phyloP scores from a whole-genome alignment of 2,329 filamentous ascomycete species.

The Ceratocystis huliohia region DNA sequence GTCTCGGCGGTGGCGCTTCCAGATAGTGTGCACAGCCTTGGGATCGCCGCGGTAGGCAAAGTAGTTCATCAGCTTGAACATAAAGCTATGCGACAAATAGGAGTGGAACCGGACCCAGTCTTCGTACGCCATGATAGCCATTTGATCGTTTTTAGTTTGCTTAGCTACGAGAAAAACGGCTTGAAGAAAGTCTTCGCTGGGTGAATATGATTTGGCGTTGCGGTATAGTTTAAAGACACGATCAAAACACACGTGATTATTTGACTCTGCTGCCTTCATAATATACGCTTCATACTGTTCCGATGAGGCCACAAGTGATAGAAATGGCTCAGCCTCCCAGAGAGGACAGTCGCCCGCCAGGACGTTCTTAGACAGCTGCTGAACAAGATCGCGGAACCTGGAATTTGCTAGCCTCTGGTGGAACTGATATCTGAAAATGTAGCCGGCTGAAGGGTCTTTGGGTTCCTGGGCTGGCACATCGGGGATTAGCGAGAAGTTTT shows the following conservation, averaged over 20 bases:
- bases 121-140: constrained; percentile 7
- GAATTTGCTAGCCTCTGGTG: constrained; percentile 7
- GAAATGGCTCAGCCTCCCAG: constrained; percentile 13
- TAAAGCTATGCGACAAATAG: background rate
- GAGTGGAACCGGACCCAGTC: constrained; percentile 13
- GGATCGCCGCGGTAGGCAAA: constrained; percentile 16
- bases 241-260: background rate
- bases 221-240: constrained; percentile 8
- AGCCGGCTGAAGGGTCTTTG: constrained; percentile 9
- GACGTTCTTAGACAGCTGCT: constrained; percentile 10
- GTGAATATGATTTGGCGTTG: constrained; percentile 1
- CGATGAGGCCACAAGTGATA: background rate
- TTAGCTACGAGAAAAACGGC: constrained; percentile 1
- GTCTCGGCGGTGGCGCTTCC: constrained; percentile 14
- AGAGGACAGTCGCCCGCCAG: constrained; percentile 8
- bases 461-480: constrained; percentile 1
- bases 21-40: constrained; percentile 16
- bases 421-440: constrained; percentile 17
- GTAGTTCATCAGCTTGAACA: constrained; percentile 12
- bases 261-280: background rate
- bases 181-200: constrained; percentile 3
- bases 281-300: constrained; percentile 14
- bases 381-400: constrained; percentile 17
- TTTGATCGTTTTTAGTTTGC: background rate
- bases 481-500: constrained; percentile 12